Evolutionary conservation across 2,329 filamentous ascomycete species (phyloP).

Genomic region (Fusarium foetens): DNA sequence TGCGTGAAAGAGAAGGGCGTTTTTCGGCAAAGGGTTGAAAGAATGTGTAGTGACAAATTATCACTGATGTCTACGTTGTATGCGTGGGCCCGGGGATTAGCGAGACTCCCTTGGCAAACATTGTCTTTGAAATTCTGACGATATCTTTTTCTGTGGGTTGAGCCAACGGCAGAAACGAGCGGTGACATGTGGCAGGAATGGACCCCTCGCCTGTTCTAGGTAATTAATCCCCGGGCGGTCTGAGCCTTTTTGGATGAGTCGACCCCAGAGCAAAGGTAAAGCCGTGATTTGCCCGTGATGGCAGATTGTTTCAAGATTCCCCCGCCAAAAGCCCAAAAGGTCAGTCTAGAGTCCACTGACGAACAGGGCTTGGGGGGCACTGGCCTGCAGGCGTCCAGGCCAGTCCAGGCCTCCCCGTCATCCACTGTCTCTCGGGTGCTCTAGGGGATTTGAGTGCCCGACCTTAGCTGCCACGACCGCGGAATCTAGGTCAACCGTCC

Average conservation of each 20-base stretch:
- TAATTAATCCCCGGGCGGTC: slow-evolving; percentile 24
- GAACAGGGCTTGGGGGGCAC: slow-evolving; percentile 7
- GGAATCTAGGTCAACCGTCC: not conserved
- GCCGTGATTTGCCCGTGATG: slow-evolving; percentile 20
- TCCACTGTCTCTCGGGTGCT: not conserved
- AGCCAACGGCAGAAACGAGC: slow-evolving; percentile 41
- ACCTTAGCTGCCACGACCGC: not conserved
- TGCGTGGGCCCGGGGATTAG: slow-evolving; percentile 1
- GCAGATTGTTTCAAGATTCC: slow-evolving; percentile 21
- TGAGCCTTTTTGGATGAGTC: not conserved
- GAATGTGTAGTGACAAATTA: not conserved
- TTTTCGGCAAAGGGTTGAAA: not conserved
- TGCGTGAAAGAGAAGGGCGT: not conserved
- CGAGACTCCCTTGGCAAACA: slow-evolving; percentile 8
- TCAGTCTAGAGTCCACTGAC: not conserved
- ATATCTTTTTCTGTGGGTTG: slow-evolving; percentile 38
- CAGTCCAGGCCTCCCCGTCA: not conserved
- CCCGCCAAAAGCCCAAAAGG: not conserved
- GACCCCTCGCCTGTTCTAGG: slow-evolving; percentile 13
- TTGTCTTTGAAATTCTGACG: slow-evolving; percentile 18
- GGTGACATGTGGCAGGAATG: slow-evolving; percentile 46
- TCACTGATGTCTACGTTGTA: not conserved
- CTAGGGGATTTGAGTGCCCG: not conserved
- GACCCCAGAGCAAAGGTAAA: slow-evolving; percentile 16
- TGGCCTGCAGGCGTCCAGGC: not conserved